phyloP scores from a whole-genome alignment of 2,329 filamentous ascomycete genomes.

The Aspergillus sp. region DNA sequence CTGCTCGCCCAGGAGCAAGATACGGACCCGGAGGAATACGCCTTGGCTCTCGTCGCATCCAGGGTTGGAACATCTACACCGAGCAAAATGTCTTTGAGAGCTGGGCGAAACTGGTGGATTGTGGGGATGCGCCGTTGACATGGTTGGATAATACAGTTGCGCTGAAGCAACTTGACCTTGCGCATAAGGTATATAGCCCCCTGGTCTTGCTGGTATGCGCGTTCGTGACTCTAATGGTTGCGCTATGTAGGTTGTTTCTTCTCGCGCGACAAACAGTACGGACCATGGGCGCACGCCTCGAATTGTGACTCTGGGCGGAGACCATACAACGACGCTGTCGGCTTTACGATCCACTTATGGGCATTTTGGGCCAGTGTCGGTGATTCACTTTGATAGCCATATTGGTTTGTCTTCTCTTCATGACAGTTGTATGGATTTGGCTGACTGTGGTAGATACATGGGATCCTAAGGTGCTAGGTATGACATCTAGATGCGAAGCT shows the following conservation, averaged over 20 bases:
- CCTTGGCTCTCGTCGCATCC: constrained; percentile 51
- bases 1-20: constrained; percentile 53
- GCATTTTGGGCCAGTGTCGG: constrained; percentile 54
- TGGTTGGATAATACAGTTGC: constrained; percentile 57
- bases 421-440: background rate
- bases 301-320: constrained; percentile 56
- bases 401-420: constrained; percentile 24
- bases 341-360: constrained; percentile 51
- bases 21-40: constrained; percentile 56
- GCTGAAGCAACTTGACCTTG: constrained; percentile 52
- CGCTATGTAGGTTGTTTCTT: constrained; percentile 42
- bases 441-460: constrained; percentile 46
- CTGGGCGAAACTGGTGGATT: constrained; percentile 56
- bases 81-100: constrained; percentile 47
- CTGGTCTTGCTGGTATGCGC: background rate
- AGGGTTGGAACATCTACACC: constrained; percentile 51
- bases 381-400: constrained; percentile 60
- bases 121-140: constrained; percentile 54
- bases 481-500: constrained; percentile 6
- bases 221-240: background rate
- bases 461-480: constrained; percentile 54
- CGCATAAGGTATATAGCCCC: constrained; percentile 43
- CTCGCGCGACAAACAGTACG: constrained; percentile 44
- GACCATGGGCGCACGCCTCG: constrained; percentile 38
- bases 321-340: constrained; percentile 57